A percentile compares a stretch with the other conserved stretches of the same genome.
Evolutionary conservation across 768 basidiomycete species (phyloP).

Genomic region (Boletus reticuloceps): DNA sequence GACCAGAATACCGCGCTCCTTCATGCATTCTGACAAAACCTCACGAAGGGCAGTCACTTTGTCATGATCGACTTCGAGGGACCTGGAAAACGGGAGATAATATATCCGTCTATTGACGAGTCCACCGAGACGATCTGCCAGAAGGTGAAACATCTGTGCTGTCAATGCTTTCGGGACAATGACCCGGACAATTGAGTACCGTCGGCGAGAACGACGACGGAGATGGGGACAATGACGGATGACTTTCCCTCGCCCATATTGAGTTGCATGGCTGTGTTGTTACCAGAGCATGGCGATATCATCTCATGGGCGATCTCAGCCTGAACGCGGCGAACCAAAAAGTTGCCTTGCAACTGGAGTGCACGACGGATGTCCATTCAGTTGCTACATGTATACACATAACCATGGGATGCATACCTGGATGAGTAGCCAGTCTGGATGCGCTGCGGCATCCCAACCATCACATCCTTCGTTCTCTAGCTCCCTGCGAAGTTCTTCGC

Average conservation of each 20-base stretch:
- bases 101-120: slow-evolving; percentile 47
- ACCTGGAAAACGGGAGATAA: slow-evolving; percentile 48
- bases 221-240: slow-evolving; percentile 46
- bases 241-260: slow-evolving; percentile 59
- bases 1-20: slow-evolving; percentile 41
- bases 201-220: slow-evolving; percentile 39
- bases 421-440: slow-evolving; percentile 44
- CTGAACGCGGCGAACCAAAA: slow-evolving; percentile 44
- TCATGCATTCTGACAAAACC: slow-evolving; percentile 39
- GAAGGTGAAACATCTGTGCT: slow-evolving; percentile 46
- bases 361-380: not conserved
- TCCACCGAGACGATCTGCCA: slow-evolving; percentile 42
- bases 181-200: slow-evolving; percentile 43
- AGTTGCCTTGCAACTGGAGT: slow-evolving; percentile 42
- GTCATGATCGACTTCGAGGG: slow-evolving; percentile 19
- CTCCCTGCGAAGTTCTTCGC: slow-evolving; percentile 32
- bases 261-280: slow-evolving; percentile 45
- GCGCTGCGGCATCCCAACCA: slow-evolving; percentile 11
- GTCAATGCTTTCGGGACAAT: slow-evolving; percentile 47
- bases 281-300: slow-evolving; percentile 37
- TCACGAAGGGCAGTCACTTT: slow-evolving; percentile 23
- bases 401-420: slow-evolving; percentile 31
- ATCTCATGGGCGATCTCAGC: slow-evolving; percentile 41
- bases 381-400: not conserved
- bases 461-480: slow-evolving; percentile 23